These are phyloP conservation scores for Aspergillus carlsbadensis DNA, from an alignment of 495 filamentous ascomycete species.

Conservation along the genomic window DNA sequence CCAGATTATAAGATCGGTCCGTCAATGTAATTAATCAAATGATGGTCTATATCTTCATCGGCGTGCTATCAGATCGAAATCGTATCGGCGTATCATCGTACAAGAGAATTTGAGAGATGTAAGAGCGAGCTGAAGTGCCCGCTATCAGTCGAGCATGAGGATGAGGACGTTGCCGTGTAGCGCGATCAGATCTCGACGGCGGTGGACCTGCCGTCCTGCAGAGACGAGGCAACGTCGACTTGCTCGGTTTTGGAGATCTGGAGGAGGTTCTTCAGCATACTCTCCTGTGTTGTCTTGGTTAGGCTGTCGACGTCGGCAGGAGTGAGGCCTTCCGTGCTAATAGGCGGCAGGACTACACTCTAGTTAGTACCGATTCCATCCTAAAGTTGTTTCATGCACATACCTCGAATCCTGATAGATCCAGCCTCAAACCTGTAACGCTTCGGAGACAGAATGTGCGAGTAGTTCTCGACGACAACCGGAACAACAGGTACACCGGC, in stretches of 20 bases:
- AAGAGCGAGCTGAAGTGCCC: background rate
- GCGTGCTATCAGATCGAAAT: background rate
- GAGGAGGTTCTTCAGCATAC: slow-evolving; percentile 77
- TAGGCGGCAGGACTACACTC: slow-evolving; percentile 72
- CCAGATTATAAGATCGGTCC: background rate
- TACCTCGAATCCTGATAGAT: slow-evolving; percentile 77
- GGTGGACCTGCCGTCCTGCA: slow-evolving; percentile 32
- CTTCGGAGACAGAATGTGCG: slow-evolving; percentile 72
- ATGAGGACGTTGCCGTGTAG: background rate
- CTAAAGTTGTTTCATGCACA: slow-evolving; percentile 18
- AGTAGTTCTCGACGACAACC: slow-evolving; percentile 81
- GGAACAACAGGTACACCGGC: slow-evolving; percentile 92
- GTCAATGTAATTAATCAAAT: background rate
- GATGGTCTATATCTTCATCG: slow-evolving; percentile 6
- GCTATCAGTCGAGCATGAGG: background rate
- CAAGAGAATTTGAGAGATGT: background rate
- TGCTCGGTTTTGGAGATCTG: slow-evolving; percentile 49
- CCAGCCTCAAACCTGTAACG: slow-evolving; percentile 69
- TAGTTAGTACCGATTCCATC: background rate
- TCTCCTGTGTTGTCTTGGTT: slow-evolving; percentile 64
- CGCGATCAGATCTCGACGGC: slow-evolving; percentile 39
- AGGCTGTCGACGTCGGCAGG: slow-evolving; percentile 80
- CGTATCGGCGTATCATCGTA: slow-evolving; percentile 11
- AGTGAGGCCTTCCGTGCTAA: slow-evolving; percentile 75
- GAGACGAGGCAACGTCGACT: slow-evolving; percentile 19